Evolutionary conservation across 805 yeast genomes (phyloP).

Genomic region (Saccharomycopsis fermentans): DNA sequence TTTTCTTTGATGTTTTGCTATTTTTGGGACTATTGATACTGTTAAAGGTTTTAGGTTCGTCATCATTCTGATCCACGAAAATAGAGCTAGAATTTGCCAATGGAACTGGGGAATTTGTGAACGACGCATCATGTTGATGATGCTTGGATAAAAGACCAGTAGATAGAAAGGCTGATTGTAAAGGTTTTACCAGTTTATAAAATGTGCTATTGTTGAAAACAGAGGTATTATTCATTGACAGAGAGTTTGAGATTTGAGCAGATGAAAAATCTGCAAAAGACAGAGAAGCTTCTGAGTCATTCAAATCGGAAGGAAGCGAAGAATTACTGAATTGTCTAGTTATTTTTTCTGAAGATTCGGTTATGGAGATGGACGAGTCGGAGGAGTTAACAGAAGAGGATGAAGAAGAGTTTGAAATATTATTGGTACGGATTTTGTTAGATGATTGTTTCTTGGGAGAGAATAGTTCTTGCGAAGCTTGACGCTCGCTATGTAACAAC

Average conservation of each 20-base stretch:
- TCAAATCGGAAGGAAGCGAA: background rate
- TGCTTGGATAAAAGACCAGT: slow-evolving; percentile 62
- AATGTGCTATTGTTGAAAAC: slow-evolving; percentile 25
- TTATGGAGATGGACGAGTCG: slow-evolving; percentile 5
- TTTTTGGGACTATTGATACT: background rate
- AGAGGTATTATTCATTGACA: slow-evolving; percentile 3
- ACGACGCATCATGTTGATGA: background rate
- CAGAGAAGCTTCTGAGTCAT: slow-evolving; percentile 2
- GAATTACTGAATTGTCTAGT: background rate
- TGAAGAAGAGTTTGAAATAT: slow-evolving; percentile 4
- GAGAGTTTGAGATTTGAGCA: background rate
- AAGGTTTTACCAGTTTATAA: slow-evolving; percentile 67
- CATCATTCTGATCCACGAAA: background rate
- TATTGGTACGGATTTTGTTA: background rate
- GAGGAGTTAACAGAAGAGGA: slow-evolving; percentile 10
- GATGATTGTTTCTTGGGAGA: background rate
- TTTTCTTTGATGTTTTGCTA: background rate
- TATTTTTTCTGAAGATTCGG: background rate
- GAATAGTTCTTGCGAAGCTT: background rate
- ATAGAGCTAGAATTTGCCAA: background rate
- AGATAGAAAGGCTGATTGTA: slow-evolving; percentile 74
- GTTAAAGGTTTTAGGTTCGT: background rate
- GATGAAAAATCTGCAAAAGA: slow-evolving; percentile 5
- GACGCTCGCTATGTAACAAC: background rate
- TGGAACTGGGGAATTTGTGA: background rate